A percentile compares a stretch with the other conserved stretches of the same genome.
These are phyloP conservation scores for Clonostachys rosea DNA, from an alignment of 2,329 filamentous ascomycete species.

Conservation along the genomic window DNA sequence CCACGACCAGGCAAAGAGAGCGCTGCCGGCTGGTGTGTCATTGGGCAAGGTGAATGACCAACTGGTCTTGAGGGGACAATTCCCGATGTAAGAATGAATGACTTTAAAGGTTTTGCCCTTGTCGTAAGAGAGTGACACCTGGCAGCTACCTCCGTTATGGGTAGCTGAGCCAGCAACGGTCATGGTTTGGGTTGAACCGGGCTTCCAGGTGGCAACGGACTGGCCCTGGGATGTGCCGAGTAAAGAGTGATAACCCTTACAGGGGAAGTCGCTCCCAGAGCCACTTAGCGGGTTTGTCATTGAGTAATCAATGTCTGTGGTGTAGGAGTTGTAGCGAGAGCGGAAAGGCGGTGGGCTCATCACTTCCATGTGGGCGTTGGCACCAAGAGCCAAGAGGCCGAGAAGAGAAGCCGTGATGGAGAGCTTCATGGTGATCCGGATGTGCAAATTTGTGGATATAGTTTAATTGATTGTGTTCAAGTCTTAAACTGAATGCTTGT, in stretches of 20 bases:
- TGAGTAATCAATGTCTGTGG: slow-evolving; percentile 58
- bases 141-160: slow-evolving; percentile 72
- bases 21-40: slow-evolving; percentile 56
- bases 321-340: slow-evolving; percentile 46
- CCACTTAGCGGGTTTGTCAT: slow-evolving; percentile 63
- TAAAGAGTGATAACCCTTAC: slow-evolving; percentile 59
- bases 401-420: slow-evolving; percentile 21
- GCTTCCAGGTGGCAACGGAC: slow-evolving; percentile 54
- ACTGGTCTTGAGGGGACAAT: slow-evolving; percentile 42
- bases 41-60: slow-evolving; percentile 65
- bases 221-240: slow-evolving; percentile 43
- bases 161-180: slow-evolving; percentile 56
- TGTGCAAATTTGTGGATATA: no score
- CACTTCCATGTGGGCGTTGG: slow-evolving; percentile 54
- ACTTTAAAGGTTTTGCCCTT: slow-evolving; percentile 66
- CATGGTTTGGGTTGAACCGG: slow-evolving; percentile 60
- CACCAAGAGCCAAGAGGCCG: slow-evolving; percentile 34
- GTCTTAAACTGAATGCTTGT: no score
- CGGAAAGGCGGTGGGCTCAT: slow-evolving; percentile 44
- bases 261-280: slow-evolving; percentile 65
- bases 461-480: no score
- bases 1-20: slow-evolving; percentile 73
- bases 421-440: no score
- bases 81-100: slow-evolving; percentile 51
- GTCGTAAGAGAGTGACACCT: slow-evolving; percentile 72